These are phyloP conservation scores for Curvularia spicifera DNA, from an alignment of 2,329 filamentous ascomycete genomes.

Conservation along the genomic window DNA sequence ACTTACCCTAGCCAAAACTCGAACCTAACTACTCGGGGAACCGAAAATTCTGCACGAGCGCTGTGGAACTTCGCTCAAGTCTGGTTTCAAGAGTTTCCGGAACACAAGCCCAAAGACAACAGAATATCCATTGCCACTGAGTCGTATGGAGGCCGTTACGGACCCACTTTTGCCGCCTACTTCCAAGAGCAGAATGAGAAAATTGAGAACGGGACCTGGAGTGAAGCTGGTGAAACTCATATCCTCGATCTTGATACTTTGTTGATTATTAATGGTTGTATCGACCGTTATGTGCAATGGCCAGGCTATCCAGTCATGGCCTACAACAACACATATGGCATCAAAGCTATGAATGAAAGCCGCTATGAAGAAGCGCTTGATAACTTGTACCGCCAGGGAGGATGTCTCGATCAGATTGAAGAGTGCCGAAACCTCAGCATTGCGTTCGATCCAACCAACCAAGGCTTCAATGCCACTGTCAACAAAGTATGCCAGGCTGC, in stretches of 20 bases:
- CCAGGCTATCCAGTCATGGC: conserved; percentile 59
- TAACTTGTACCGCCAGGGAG: conserved; percentile 54
- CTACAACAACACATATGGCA: conserved; percentile 66
- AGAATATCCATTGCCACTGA: conserved; percentile 59
- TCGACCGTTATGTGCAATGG: conserved; percentile 59
- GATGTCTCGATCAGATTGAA: conserved; percentile 62
- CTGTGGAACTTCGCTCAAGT: conserved; percentile 66
- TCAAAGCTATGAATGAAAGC: conserved; percentile 58
- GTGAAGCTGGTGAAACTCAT: conserved; percentile 44
- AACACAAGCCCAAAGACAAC: conserved; percentile 65
- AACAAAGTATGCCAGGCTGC: conserved; percentile 54
- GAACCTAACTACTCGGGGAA: conserved; percentile 57
- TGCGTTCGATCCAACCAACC: conserved; percentile 58
- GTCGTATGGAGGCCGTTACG: conserved; percentile 65
- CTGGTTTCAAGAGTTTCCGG: conserved; percentile 69
- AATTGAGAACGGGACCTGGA: conserved; percentile 54
- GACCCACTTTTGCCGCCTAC: conserved; percentile 62
- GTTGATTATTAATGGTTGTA: conserved; percentile 63
- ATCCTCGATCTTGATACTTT: conserved; percentile 58
- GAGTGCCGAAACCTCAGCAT: conserved; percentile 58
- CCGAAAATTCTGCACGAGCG: conserved; percentile 60
- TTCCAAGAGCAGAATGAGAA: conserved; percentile 64
- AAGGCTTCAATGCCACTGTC: conserved; percentile 47
- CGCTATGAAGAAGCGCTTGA: conserved; percentile 56
- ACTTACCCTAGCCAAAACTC: conserved; percentile 58